Base-by-base conservation (phyloP, 2,329 filamentous ascomycete genomes). In the Pseudogymnoascus sp. region DNA sequence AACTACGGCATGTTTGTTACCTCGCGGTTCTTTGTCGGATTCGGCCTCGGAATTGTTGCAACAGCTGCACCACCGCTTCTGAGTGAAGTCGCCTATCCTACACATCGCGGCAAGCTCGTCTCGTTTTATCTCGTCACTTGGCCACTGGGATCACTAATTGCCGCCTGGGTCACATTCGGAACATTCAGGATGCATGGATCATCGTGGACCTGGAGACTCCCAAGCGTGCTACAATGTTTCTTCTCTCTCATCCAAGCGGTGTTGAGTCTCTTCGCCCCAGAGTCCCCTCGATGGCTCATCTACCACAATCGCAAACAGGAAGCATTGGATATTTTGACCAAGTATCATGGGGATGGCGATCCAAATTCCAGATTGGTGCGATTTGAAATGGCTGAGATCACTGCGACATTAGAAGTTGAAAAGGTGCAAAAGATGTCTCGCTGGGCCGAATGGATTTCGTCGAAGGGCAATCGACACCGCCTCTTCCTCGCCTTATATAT, bases 301-400 rank as follows among this genome's bases (percentile, higher is more conserved):
- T 69, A 71, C 59, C 70, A 69, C 29, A 74, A 72, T 58, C 66
- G 69, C 7, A 68, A 69, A 51, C 72, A 71, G 44, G 67, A 75
- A 58, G 75, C 74, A n/a, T 66, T 70, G 48, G 63, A 66, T 21
- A 71, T 75, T 17, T 68, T 85, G 9, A 74, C 75, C 12, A 78
- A 76, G 42, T 79, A 75, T 65, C 79, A 81, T 60, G 79, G 77
- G 6, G 74, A 77, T 61, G 78, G 80, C 5, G 72, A 81, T 61
- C 41, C 65, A 75, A 79, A 39, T 77, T 77, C 51, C 79, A 74
- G 60, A 71, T 72, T 59, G 65, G 71, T 62, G 70, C 71, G 55
- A 63, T 74, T 64, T 58, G 63, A 48, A 62, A 71, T 44, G 70
- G 73, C 60, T 8, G 69, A 71, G 55, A 70, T 75, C 25, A 72